Evolutionary conservation across 2,329 filamentous ascomycete species (phyloP), one percentile per base, ranked within the genome.

Genomic region (Fusarium musae): DNA sequence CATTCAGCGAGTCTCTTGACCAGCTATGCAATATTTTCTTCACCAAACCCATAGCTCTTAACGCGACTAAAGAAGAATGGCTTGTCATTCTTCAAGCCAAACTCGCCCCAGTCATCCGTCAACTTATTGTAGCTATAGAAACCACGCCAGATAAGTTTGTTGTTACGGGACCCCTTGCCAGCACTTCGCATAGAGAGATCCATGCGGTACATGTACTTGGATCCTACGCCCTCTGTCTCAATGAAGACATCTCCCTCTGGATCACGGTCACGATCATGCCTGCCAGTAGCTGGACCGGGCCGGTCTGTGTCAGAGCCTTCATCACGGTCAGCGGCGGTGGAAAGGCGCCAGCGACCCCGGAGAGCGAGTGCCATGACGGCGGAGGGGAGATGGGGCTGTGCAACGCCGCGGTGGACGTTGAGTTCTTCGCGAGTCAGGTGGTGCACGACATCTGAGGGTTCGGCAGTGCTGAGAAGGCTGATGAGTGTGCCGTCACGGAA

Each of bases 111-210:
- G 82, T 98, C 95, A 80, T 97, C 95, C 12, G 94, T 97, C 78
- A 97, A 82, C 75, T 89, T 89, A 80, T 98, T 97, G 80, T 97
- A 96, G 83, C 92, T 96, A 90, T 94, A 97, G 80, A 95, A 98
- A 2, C 93, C 92, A 77, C 93, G 92, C 96, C 96, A 99, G 1
- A 86, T 84, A 57, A 99, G 83, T 83, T 97, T 97, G 70, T 96
- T 98, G 78, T 97, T 97, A 79, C 91, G 90, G 0, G 91, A 85
- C 1, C 87, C 88, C 72, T 87, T 88, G 17, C 89, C 88, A 0
- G 91, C 89, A 72, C 87, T 91, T 2, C 90, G 89, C 36, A 98
- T 80, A 10, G 88, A 86, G 36, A 99, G 82, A 66, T 96, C 91
- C 89, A 98, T 92, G 50, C 92, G 89, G 81, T 96, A 97, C 70